Conservation (phyloP, 2,329 filamentous ascomycete genomes). For the Aspergillus carbonarius region DNA sequence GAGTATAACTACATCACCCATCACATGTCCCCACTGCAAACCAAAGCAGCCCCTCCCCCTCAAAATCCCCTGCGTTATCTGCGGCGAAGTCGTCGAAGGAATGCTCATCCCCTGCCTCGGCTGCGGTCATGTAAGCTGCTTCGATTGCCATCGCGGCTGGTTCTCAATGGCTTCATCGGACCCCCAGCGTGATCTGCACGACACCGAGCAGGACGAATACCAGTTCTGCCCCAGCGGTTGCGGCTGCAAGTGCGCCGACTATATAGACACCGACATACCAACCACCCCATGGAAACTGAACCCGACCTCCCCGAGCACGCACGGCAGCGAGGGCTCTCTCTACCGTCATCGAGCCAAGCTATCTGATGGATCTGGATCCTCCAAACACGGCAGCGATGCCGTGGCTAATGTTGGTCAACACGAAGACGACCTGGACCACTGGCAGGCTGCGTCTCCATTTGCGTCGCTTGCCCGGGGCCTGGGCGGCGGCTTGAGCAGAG, state of each 20-base stretch:
- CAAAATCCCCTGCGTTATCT: constrained; percentile 45
- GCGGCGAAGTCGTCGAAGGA: constrained; percentile 43
- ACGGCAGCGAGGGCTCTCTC: constrained; percentile 21
- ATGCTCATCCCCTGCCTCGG: constrained; percentile 49
- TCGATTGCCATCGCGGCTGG: constrained; percentile 46
- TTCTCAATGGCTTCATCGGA: constrained; percentile 28
- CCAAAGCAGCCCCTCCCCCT: constrained; percentile 33
- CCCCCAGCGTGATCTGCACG: constrained; percentile 8
- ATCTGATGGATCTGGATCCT: constrained; percentile 14
- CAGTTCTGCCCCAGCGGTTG: constrained; percentile 48
- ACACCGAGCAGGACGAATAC: constrained; percentile 19
- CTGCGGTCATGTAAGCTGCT: constrained; percentile 50
- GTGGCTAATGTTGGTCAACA: constrained; percentile 25
- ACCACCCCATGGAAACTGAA: constrained; percentile 27
- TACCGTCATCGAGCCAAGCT: constrained; percentile 17
- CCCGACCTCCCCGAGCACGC: constrained; percentile 17
- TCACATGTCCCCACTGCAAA: constrained; percentile 38
- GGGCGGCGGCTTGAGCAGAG: constrained; percentile 44
- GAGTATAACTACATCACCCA: constrained; percentile 16
- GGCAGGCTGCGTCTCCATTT: constrained; percentile 38
- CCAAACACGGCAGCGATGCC: constrained; percentile 12
- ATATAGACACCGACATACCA: constrained; percentile 31
- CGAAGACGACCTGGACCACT: constrained; percentile 37
- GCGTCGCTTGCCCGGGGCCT: constrained; percentile 43
- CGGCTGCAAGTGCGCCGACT: constrained; percentile 47